Evolutionary conservation across 768 basidiomycete species (phyloP), one percentile per base, ranked within the genome.

Genomic region (Russula lepida): DNA sequence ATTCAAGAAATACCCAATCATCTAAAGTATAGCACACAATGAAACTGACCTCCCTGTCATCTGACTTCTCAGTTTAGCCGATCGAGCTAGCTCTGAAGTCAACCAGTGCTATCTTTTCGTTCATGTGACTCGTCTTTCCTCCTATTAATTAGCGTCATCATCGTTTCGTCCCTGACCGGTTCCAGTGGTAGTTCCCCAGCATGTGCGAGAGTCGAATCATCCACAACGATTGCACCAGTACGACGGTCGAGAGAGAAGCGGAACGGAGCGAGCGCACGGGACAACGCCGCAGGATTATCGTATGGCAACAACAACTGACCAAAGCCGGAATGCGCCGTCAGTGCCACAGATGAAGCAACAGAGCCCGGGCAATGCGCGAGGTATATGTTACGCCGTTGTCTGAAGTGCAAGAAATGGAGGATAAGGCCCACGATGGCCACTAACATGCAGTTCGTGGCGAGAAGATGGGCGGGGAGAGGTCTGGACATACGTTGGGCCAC

Each of bases 401-500:
- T 50, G 47, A 33, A 44, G 32, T 83, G 80, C 30, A 78, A 46
- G 59, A 79, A 64, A 58, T 85, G 83, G 17, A 84, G 54, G 53
- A 73, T 66, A 7, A 81, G 52, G 19, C 81, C 82, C n/a, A 75
- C 56, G 58, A 79, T 50, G 25, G 83, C 84, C 12, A 80, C 75
- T 0, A 76, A 0, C 33, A 86, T 71, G 37, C 85, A 73, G 35
- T 82, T 28, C 9, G 73, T 37, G 21, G 84, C 74, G 21, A 88
- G 80, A 19, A 71, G 3, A 58, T 84, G 79, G 0, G 77, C 77
- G 1, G 84, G 76, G n/a, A 84, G 66, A 0, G 79, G 72, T 52
- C 86, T 88, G 64, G 19, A 44, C 32, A 47, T 15, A 49, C 19
- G 25, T 6, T 6, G 11, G 27, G 64, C 21, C 43, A 44, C 11